Percentiles rank a stretch among this genome's conserved stretches.
Evolutionary conservation across 345 rosid genomes (phyloP).

Genomic region (Sisymbrium altissimum): DNA sequence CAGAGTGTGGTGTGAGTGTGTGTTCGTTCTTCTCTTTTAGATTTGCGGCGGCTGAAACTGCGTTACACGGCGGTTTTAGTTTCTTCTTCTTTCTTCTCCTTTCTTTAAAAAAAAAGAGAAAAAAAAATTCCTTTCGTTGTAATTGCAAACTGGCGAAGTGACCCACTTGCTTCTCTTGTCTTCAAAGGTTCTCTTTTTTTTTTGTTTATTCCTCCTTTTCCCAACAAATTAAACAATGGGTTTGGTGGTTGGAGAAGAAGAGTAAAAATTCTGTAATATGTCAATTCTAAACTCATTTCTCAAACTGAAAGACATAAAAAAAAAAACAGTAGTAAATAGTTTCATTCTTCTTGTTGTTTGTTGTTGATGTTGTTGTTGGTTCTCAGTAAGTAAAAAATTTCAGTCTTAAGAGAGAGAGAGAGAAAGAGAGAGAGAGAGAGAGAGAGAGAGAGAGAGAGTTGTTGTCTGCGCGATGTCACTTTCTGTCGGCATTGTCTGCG

Average conservation of each 20-base stretch:
- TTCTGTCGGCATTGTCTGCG: slow-evolving; percentile 90
- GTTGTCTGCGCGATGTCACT: slow-evolving; percentile 83
- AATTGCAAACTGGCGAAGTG: slow-evolving; percentile 38
- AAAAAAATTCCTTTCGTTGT: slow-evolving; percentile 21
- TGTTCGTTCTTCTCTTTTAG: slow-evolving; percentile 7
- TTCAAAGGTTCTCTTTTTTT: slow-evolving; percentile 39
- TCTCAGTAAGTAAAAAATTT: slow-evolving; percentile 14
- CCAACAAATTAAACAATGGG: slow-evolving; percentile 6
- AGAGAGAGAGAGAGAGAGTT: too few relatives aligned
- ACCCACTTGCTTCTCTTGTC: slow-evolving; percentile 37
- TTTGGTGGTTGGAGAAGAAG: slow-evolving; percentile 14
- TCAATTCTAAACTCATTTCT: not conserved
- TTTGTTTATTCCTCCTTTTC: slow-evolving; percentile 15
- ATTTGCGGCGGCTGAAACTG: slow-evolving; percentile 60
- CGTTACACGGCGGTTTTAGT: slow-evolving; percentile 33
- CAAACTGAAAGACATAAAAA: not conserved
- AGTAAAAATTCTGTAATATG: slow-evolving; percentile 20
- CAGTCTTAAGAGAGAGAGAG: slow-evolving; percentile 33
- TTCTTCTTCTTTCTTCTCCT: slow-evolving; percentile 1
- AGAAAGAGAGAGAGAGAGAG: slow-evolving; percentile 6
- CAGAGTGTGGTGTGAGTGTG: slow-evolving; percentile 32
- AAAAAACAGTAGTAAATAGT: not conserved
- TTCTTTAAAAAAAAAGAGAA: not conserved
- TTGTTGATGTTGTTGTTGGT: not conserved
- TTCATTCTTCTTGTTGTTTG: slow-evolving; percentile 20